Evolutionary conservation across 1,139 yeast species (phyloP).

Genomic region (Pichia kudriavzevii): DNA sequence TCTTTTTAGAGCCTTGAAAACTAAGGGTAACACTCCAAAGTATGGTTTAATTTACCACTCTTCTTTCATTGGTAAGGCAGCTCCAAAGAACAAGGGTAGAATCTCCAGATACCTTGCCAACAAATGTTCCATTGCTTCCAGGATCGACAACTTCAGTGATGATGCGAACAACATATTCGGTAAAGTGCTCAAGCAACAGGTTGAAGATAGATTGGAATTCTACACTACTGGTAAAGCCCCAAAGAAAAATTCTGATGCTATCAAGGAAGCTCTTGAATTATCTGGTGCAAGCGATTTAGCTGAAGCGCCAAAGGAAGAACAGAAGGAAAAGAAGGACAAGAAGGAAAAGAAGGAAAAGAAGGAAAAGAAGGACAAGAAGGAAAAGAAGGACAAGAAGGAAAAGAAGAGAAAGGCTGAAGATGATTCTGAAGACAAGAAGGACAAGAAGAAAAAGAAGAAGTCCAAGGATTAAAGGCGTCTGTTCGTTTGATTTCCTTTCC

Average conservation of each 20-base stretch:
- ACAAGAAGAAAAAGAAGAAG: conserved; percentile 44
- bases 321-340: conserved; percentile 49
- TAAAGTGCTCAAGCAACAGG: conserved; percentile 85
- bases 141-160: conserved; percentile 93
- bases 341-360: conserved; percentile 43
- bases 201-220: conserved; percentile 92
- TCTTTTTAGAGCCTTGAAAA: conserved; percentile 93
- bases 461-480: conserved; percentile 35
- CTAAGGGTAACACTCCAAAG: conserved; percentile 97
- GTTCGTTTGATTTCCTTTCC: neutral
- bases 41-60: conserved; percentile 97
- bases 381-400: conserved; percentile 44
- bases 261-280: conserved; percentile 79
- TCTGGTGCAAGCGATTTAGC: conserved; percentile 39
- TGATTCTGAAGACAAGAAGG: conserved; percentile 37
- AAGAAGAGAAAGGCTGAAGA: conserved; percentile 28
- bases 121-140: conserved; percentile 97
- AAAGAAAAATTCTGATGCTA: conserved; percentile 92
- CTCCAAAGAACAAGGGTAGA: conserved; percentile 97
- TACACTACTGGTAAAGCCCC: conserved; percentile 97
- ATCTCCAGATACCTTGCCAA: conserved; percentile 97
- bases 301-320: conserved; percentile 48
- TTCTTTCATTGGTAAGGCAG: conserved; percentile 91
- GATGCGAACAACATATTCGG: conserved; percentile 86
- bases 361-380: conserved; percentile 41